Evolutionary conservation across 2,329 filamentous ascomycete genomes (phyloP), one percentile per base, ranked within the genome.

Genomic region (Diplodia sapinea): DNA sequence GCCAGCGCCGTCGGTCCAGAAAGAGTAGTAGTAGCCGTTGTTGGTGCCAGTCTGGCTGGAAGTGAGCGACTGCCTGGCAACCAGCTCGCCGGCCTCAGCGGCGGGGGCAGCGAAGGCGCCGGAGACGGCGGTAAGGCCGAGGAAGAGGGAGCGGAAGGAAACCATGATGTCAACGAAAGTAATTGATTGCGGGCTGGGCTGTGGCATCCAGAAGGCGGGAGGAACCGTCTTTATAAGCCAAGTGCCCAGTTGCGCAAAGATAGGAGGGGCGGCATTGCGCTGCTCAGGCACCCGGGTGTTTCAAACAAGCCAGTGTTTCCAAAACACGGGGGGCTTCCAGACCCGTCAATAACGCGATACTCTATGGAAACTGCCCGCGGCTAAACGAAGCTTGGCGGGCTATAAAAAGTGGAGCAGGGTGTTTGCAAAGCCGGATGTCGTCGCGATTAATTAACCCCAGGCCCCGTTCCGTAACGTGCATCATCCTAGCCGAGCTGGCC

Each of bases 11-110:
- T 88, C 86, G 66, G 82, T 86, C 85, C 85, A 89, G 80, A 82
- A 88, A 9, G 84, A 86, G 77, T 85, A 88, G 80, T 84, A 88
- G 79, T 82, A 88, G 66, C 86, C 86, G 72, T 86, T 83, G 78
- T 84, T 79, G 7, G 80, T 84, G 59, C 86, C 86, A 3, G 82
- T 84, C 15, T 78, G 76, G 70, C 80, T 84, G 65, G 79, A 74
- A 17, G 59, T 63, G 33, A 84, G 84, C 51, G 76, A 75, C 66
- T 81, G 73, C 69, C 80, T 79, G 69, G 77, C 75, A 49, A 80
- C 71, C 20, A 65, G 36, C 62, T 65, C 62, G 49, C 33, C 50
- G 9, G 62, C 62, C 67, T 78, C 70, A 47, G 74, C 77, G 51
- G 77, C 69, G 17, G 79, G 81, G 55, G 77, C 75, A 52, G 78